A percentile compares a stretch with the other conserved stretches of the same genome.
These are phyloP conservation scores for Microstegium vimineum DNA, from an alignment of 176 grass and related monocot genomes.

Conservation along the genomic window DNA sequence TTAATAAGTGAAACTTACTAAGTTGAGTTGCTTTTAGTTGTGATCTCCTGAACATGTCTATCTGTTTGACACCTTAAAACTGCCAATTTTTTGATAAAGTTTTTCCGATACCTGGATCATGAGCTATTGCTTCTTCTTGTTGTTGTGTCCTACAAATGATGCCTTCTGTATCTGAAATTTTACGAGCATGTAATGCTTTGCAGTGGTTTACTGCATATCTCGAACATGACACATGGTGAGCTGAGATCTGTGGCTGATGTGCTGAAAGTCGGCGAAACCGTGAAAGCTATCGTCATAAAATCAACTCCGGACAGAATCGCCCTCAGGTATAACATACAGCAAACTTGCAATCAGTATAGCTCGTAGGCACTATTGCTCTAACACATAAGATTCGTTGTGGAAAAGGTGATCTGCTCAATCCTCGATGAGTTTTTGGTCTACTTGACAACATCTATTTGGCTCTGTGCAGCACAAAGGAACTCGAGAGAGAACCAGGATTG, in stretches of 20 bases:
- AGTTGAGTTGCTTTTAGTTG: background rate
- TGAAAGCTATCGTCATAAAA: constrained; percentile 79
- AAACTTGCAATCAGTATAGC: background rate
- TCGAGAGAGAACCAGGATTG: constrained; percentile 76
- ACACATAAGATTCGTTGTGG: background rate
- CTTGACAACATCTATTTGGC: background rate
- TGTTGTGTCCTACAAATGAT: background rate
- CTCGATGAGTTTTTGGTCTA: background rate
- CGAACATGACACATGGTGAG: constrained; percentile 57
- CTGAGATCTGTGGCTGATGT: constrained; percentile 55
- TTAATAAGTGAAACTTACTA: background rate
- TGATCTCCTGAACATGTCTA: background rate
- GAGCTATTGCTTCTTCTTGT: background rate
- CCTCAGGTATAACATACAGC: constrained; percentile 50
- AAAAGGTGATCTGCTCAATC: background rate
- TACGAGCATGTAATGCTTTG: constrained; percentile 1
- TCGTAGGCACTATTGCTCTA: background rate
- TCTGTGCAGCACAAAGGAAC: constrained; percentile 47
- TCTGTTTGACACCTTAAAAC: background rate
- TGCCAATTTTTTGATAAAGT: background rate
- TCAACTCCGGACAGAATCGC: constrained; percentile 68
- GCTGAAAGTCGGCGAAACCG: constrained; percentile 56
- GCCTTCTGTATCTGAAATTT: background rate
- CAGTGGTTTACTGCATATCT: constrained; percentile 78
- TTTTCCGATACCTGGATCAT: background rate